These are phyloP conservation scores for Nematodospora valgi DNA, from an alignment of 805 yeast species.

Conservation along the genomic window DNA sequence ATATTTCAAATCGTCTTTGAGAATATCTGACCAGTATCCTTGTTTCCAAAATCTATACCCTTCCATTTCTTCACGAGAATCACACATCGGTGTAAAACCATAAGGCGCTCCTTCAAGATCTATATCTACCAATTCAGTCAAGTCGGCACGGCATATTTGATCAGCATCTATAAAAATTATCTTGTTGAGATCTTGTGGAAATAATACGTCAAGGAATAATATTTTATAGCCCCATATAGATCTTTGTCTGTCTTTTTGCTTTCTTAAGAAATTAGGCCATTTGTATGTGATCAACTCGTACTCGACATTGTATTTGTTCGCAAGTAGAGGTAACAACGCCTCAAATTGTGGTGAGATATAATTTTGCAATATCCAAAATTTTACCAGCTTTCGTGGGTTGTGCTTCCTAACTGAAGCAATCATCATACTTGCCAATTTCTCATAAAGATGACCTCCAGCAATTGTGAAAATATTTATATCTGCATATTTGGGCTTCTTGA, in stretches of 20 bases:
- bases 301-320: slow-evolving; percentile 57
- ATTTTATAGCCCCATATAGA: slow-evolving; percentile 88
- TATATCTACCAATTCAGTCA: slow-evolving; percentile 61
- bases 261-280: slow-evolving; percentile 90
- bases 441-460: slow-evolving; percentile 80
- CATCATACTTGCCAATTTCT: slow-evolving; percentile 74
- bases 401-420: slow-evolving; percentile 69
- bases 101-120: slow-evolving; percentile 82
- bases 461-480: slow-evolving; percentile 77
- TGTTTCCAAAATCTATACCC: slow-evolving; percentile 89
- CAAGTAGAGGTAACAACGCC: slow-evolving; percentile 54
- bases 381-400: slow-evolving; percentile 56
- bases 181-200: slow-evolving; percentile 72
- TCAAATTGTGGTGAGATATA: slow-evolving; percentile 71
- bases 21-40: slow-evolving; percentile 78
- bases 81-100: slow-evolving; percentile 86
- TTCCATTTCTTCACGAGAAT: slow-evolving; percentile 73
- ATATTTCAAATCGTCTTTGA: slow-evolving; percentile 59
- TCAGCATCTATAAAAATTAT: slow-evolving; percentile 87
- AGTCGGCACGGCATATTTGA: slow-evolving; percentile 73
- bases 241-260: slow-evolving; percentile 74
- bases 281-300: slow-evolving; percentile 79
- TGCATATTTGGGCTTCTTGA: slow-evolving; percentile 28
- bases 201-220: slow-evolving; percentile 78
- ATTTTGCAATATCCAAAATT: slow-evolving; percentile 85